These are phyloP conservation scores for Petunia secreta DNA, from an alignment of 257 asterid genomes.

Conservation along the genomic window DNA sequence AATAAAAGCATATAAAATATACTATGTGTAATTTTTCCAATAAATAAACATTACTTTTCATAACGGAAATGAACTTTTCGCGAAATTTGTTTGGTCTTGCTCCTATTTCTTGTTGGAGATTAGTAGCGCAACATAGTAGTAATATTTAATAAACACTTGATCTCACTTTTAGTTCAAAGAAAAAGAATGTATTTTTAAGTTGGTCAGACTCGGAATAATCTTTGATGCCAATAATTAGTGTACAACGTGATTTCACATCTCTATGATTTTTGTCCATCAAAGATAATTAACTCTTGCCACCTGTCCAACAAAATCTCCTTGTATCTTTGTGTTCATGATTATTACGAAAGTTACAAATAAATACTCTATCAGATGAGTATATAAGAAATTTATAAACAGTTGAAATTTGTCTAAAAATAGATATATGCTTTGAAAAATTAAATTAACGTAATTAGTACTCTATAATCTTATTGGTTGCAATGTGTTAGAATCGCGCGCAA, in stretches of 20 bases:
- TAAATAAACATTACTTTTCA: background rate
- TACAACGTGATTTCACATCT: constrained; percentile 23
- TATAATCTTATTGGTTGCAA: background rate
- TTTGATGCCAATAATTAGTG: background rate
- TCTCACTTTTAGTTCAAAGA: no score
- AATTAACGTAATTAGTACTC: background rate
- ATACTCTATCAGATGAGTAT: background rate
- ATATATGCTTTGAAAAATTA: background rate
- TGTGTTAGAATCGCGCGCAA: background rate
- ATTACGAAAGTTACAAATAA: background rate
- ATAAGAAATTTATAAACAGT: background rate
- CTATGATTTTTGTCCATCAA: background rate
- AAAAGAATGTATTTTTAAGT: background rate
- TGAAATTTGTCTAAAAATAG: background rate
- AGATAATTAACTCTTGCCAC: background rate
- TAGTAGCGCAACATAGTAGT: no score
- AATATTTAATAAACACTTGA: no score
- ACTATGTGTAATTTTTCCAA: background rate
- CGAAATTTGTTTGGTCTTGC: background rate
- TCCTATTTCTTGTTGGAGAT: background rate
- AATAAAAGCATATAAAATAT: no score
- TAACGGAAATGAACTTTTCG: no score
- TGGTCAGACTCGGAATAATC: background rate
- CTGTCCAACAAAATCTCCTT: background rate
- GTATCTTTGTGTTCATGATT: background rate